Conservation (phyloP, 352 stramenopile genomes). For the Thalassiosira exigua region DNA sequence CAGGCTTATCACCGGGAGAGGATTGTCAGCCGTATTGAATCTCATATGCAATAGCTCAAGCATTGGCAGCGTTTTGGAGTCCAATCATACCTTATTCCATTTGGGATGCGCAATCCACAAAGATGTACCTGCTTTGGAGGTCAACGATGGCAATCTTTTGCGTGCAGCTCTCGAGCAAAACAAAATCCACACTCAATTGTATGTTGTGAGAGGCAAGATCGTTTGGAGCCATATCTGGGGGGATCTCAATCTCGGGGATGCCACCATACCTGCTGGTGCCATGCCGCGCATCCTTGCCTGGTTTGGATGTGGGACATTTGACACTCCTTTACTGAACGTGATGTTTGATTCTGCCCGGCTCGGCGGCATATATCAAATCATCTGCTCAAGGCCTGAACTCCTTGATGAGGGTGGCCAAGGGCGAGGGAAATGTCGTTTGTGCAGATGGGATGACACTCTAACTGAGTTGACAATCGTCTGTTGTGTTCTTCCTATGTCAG, state of each 20-base stretch:
- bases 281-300: not conserved
- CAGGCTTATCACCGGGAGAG: not conserved
- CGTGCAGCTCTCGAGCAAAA: not conserved
- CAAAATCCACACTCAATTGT: not conserved
- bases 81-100: not conserved
- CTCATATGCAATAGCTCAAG: not conserved
- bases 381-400: too few relatives aligned
- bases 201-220: not conserved
- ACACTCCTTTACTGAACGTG: not conserved
- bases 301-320: not conserved
- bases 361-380: too few relatives aligned
- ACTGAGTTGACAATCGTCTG: too few relatives aligned
- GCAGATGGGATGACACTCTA: too few relatives aligned
- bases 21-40: not conserved
- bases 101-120: not conserved
- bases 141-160: not conserved
- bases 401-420: too few relatives aligned
- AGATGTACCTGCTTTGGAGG: too few relatives aligned
- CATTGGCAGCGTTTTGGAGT: not conserved
- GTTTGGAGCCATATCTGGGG: not conserved
- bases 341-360: not conserved
- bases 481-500: too few relatives aligned
- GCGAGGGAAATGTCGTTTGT: too few relatives aligned
- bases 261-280: not conserved
- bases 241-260: not conserved